Conservation (phyloP, 2,329 filamentous ascomycete genomes). For the Diaporthe capsici region DNA sequence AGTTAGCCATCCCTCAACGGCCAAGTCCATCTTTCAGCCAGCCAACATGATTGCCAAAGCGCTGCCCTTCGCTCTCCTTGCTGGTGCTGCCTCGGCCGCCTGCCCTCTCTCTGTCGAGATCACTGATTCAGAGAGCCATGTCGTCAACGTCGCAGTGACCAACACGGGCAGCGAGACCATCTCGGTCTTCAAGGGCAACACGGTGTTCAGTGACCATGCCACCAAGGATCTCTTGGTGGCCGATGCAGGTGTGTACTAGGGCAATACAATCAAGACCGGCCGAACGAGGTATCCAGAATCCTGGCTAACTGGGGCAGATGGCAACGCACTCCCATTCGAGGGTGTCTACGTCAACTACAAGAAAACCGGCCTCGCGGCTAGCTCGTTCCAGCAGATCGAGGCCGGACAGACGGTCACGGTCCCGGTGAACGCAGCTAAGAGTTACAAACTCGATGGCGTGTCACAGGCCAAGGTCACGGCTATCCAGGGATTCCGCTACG, state of each 20-base stretch:
- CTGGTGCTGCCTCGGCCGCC: slow-evolving; percentile 39
- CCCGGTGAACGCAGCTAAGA: slow-evolving; percentile 41
- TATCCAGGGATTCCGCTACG: slow-evolving; percentile 41
- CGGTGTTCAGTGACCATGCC: slow-evolving; percentile 41
- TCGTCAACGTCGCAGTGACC: slow-evolving; percentile 39
- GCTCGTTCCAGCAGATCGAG: slow-evolving; percentile 39
- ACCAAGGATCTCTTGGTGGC: slow-evolving; percentile 41
- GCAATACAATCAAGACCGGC: too few relatives aligned
- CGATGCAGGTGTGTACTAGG: slow-evolving; percentile 26
- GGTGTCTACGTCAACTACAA: slow-evolving; percentile 42
- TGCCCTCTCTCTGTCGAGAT: slow-evolving; percentile 41
- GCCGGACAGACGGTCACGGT: slow-evolving; percentile 39
- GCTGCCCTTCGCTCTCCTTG: slow-evolving; percentile 38
- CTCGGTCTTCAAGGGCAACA: slow-evolving; percentile 43
- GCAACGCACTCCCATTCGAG: slow-evolving; percentile 40
- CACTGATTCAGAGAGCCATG: slow-evolving; percentile 32
- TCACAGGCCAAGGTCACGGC: slow-evolving; percentile 37
- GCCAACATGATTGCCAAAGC: slow-evolving; percentile 36
- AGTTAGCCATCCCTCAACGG: neutral
- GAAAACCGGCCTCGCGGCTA: slow-evolving; percentile 33
- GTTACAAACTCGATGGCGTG: slow-evolving; percentile 38
- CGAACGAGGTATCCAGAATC: neutral
- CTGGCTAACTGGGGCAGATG: slow-evolving; percentile 22
- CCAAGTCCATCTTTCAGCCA: neutral
- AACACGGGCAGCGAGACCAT: slow-evolving; percentile 41